Evolutionary conservation across 306 rosid species (phyloP).

Genomic region (Casuarina glauca): DNA sequence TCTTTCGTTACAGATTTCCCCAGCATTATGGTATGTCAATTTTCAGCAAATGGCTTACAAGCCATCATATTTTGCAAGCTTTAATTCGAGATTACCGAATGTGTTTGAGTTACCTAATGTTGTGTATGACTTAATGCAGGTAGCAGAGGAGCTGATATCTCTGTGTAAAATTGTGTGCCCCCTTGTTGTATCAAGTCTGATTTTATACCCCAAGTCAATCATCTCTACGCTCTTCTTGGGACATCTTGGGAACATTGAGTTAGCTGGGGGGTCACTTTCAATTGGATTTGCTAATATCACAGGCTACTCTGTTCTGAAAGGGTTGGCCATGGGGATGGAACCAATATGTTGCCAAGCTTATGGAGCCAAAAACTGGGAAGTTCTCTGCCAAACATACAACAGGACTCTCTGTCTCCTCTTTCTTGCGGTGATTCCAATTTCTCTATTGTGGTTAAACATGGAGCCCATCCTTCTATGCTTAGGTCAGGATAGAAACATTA

Average conservation of each 20-base stretch:
- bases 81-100: background rate
- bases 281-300: conserved; percentile 13
- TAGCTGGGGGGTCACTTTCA: conserved; percentile 9
- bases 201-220: conserved; percentile 3
- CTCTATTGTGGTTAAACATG: conserved; percentile 9
- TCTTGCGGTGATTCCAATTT: conserved; percentile 6
- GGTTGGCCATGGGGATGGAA: conserved; percentile 9
- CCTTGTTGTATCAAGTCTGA: conserved; percentile 8
- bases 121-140: background rate
- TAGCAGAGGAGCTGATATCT: conserved; percentile 10
- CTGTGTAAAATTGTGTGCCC: conserved; percentile 9
- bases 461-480: conserved; percentile 6
- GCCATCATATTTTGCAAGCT: background rate
- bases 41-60: background rate
- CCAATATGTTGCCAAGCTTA: conserved; percentile 11
- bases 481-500: conserved; percentile 4
- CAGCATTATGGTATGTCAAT: conserved; percentile 8
- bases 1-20: background rate
- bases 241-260: conserved; percentile 6
- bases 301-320: conserved; percentile 19
- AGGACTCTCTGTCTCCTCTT: conserved; percentile 5
- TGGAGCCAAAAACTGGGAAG: conserved; percentile 10
- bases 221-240: conserved; percentile 8
- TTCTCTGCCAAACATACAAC: conserved; percentile 5
- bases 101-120: background rate